Conservation (phyloP, 1,139 yeast species). For the Taphrina sp. region DNA sequence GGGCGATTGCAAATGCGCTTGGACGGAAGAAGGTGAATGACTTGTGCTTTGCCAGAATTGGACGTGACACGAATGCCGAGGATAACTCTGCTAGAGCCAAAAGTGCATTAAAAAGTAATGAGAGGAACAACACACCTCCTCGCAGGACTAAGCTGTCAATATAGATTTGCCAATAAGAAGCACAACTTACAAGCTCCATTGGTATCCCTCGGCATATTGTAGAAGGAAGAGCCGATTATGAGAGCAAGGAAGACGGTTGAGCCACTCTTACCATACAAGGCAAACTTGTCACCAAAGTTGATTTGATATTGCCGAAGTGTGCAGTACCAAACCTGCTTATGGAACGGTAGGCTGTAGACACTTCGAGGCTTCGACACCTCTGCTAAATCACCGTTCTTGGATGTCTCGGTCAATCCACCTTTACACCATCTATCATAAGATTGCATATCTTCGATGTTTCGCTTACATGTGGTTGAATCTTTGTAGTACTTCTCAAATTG, state of each 20-base stretch:
- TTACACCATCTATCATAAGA: constrained; percentile 49
- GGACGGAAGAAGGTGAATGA: constrained; percentile 73
- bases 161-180: not conserved
- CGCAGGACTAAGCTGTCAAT: constrained; percentile 46
- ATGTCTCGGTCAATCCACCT: constrained; percentile 47
- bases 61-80: constrained; percentile 69
- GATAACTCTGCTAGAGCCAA: constrained; percentile 70
- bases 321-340: constrained; percentile 2
- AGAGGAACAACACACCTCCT: constrained; percentile 71
- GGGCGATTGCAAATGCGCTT: constrained; percentile 70
- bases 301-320: constrained; percentile 28
- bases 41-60: constrained; percentile 75
- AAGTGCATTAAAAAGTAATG: constrained; percentile 73
- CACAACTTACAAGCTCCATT: constrained; percentile 52
- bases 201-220: constrained; percentile 53
- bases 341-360: constrained; percentile 2
- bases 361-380: not conserved
- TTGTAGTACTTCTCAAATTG: constrained; percentile 67
- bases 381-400: not conserved
- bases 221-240: constrained; percentile 68
- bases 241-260: constrained; percentile 56
- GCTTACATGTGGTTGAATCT: not conserved
- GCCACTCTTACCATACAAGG: constrained; percentile 43
- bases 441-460: not conserved
- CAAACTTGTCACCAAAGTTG: constrained; percentile 21